Evolutionary conservation across 2,329 filamentous ascomycete species (phyloP).

Genomic region (Achaetomium macrosporum): DNA sequence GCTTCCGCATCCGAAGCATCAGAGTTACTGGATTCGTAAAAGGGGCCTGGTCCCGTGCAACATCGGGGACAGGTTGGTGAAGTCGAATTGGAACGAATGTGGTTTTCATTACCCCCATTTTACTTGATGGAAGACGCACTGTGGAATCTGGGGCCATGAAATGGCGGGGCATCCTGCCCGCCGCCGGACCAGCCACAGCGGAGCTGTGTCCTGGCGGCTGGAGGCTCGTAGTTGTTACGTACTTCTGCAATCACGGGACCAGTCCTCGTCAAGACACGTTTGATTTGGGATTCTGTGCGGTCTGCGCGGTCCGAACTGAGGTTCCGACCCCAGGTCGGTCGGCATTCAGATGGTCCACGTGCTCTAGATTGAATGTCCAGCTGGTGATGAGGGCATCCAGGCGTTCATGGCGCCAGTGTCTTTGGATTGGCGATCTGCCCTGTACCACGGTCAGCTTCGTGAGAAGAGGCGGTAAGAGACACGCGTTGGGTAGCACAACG

Average conservation of each 20-base stretch:
- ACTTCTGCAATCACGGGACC: slow-evolving; percentile 23
- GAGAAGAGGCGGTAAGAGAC: slow-evolving; percentile 21
- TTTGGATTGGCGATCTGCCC: slow-evolving; percentile 11
- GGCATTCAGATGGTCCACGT: too few relatives aligned
- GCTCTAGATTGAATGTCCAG: background rate
- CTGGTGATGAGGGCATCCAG: slow-evolving; percentile 17
- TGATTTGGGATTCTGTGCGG: background rate
- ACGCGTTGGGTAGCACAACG: slow-evolving; percentile 10
- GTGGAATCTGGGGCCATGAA: slow-evolving; percentile 27
- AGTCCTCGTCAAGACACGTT: slow-evolving; percentile 5
- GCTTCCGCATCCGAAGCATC: background rate
- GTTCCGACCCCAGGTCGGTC: background rate
- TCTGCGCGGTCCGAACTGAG: background rate
- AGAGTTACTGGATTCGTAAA: slow-evolving; percentile 11
- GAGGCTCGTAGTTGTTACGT: slow-evolving; percentile 20
- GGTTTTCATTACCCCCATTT: slow-evolving; percentile 29
- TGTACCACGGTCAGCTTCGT: background rate
- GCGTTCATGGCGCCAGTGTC: slow-evolving; percentile 15
- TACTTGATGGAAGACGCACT: slow-evolving; percentile 25
- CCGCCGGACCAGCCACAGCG: slow-evolving; percentile 16
- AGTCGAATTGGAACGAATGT: slow-evolving; percentile 5
- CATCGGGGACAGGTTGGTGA: slow-evolving; percentile 14
- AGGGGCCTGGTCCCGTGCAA: slow-evolving; percentile 20
- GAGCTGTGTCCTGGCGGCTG: slow-evolving; percentile 1
- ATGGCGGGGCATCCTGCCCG: slow-evolving; percentile 23